These are phyloP conservation scores for Coemansia sp. DNA, from an alignment of 192 early-diverging fungal species.

Conservation along the genomic window DNA sequence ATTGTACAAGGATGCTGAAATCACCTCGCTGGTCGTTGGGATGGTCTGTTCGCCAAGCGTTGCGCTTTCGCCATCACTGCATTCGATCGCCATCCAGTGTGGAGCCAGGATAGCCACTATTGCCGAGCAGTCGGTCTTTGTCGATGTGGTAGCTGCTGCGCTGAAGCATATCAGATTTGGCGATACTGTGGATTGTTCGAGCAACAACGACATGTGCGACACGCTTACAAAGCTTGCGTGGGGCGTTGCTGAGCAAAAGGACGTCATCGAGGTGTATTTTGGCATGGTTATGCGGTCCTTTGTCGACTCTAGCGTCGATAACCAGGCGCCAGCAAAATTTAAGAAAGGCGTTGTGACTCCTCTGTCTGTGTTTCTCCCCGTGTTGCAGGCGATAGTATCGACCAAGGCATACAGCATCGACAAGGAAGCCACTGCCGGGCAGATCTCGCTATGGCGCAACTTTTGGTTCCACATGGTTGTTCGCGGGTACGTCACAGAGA, in stretches of 20 bases:
- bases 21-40: slow-evolving; percentile 63
- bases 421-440: slow-evolving; percentile 59
- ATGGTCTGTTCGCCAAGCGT: slow-evolving; percentile 64
- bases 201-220: slow-evolving; percentile 23
- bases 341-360: slow-evolving; percentile 20
- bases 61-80: slow-evolving; percentile 46
- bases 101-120: slow-evolving; percentile 64
- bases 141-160: slow-evolving; percentile 57
- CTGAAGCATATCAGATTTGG: slow-evolving; percentile 41
- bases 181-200: slow-evolving; percentile 7
- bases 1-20: slow-evolving; percentile 45
- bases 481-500: slow-evolving; percentile 72
- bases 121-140: slow-evolving; percentile 57
- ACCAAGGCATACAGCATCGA: slow-evolving; percentile 62
- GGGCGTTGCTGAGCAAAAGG: slow-evolving; percentile 18
- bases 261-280: slow-evolving; percentile 33
- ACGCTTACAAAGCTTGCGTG: slow-evolving; percentile 27
- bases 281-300: slow-evolving; percentile 31
- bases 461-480: slow-evolving; percentile 89
- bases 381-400: slow-evolving; percentile 61
- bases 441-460: slow-evolving; percentile 75
- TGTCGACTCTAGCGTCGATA: slow-evolving; percentile 38
- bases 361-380: slow-evolving; percentile 58
- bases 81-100: slow-evolving; percentile 57
- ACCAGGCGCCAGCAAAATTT: slow-evolving; percentile 12